These are phyloP conservation scores for Yamadazyma mexicana DNA, from an alignment of 1,139 yeast species.

Conservation along the genomic window DNA sequence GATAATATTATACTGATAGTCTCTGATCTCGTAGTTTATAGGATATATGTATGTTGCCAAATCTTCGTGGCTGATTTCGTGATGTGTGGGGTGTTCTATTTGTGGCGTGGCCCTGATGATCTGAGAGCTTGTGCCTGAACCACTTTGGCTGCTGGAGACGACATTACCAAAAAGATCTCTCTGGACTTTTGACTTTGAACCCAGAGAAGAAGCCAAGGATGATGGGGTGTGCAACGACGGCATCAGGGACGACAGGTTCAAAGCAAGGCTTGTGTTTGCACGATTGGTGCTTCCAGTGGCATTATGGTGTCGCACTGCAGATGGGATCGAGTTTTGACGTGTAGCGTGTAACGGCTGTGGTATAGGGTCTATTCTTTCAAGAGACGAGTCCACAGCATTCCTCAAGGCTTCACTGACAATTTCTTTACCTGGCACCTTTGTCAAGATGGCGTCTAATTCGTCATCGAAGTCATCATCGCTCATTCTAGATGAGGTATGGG, in stretches of 20 bases:
- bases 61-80: slow-evolving; percentile 41
- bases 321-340: too few species aligned
- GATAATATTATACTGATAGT: slow-evolving; percentile 84
- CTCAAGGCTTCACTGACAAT: neutral
- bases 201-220: neutral
- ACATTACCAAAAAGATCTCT: slow-evolving; percentile 13
- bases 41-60: slow-evolving; percentile 72
- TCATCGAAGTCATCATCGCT: slow-evolving; percentile 16
- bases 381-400: neutral
- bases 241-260: neutral
- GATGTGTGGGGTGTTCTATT: slow-evolving; percentile 47
- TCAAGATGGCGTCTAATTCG: slow-evolving; percentile 13
- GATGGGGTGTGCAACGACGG: neutral
- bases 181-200: slow-evolving; percentile 6
- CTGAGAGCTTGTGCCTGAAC: neutral
- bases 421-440: slow-evolving; percentile 2
- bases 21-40: slow-evolving; percentile 77
- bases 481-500: slow-evolving; percentile 9
- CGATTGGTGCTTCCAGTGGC: neutral
- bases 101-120: neutral
- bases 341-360: too few species aligned
- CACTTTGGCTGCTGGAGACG: slow-evolving; percentile 3
- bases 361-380: neutral
- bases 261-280: neutral
- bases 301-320: neutral